Percentiles rank a stretch among this genome's conserved stretches.
phyloP scores from a whole-genome alignment of 2,329 filamentous ascomycete genomes.

The Claviceps sp. region DNA sequence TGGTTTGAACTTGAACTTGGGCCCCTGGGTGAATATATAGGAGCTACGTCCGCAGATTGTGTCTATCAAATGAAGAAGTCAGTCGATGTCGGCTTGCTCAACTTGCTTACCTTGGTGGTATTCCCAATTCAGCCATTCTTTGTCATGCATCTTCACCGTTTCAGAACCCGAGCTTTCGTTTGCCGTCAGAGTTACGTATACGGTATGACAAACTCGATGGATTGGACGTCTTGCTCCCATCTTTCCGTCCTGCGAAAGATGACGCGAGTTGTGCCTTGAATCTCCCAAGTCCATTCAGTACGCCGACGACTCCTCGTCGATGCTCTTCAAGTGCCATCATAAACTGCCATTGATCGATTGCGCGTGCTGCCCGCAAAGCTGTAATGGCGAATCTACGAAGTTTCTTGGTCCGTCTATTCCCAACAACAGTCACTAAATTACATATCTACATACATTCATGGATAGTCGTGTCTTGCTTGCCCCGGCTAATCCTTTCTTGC shows the following conservation, averaged over 20 bases:
- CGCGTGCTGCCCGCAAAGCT: neutral
- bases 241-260: too few species aligned
- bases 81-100: neutral
- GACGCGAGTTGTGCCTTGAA: too few species aligned
- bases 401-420: neutral
- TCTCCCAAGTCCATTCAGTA: too few species aligned
- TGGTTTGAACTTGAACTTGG: too few species aligned
- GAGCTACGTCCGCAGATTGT: too few species aligned
- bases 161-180: neutral
- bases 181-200: neutral
- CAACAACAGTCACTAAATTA: neutral
- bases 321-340: neutral
- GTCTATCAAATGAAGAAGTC: neutral
- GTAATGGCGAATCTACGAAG: neutral
- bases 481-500: slow-evolving; percentile 9
- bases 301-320: neutral
- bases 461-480: too few species aligned
- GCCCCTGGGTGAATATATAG: too few species aligned
- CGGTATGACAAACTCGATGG: neutral
- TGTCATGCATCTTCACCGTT: too few species aligned
- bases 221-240: neutral
- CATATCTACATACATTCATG: too few species aligned
- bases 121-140: too few species aligned
- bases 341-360: neutral
- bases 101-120: too few species aligned